A percentile compares a stretch with the other conserved stretches of the same genome.
Conservation (phyloP, 306 rosid genomes). For the Medicago arabica region DNA sequence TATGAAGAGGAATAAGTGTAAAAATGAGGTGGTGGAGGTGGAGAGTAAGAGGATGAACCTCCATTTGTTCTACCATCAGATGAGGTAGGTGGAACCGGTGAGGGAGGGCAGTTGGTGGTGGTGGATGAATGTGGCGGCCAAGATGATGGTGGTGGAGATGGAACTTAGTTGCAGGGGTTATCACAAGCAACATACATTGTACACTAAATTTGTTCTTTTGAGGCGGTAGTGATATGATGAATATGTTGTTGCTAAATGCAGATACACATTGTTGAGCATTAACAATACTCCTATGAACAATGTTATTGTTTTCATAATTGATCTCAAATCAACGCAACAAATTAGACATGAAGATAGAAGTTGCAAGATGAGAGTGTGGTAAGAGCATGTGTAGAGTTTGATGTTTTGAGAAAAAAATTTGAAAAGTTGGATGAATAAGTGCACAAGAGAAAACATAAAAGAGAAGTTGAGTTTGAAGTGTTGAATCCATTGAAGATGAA, state of each 20-base stretch:
- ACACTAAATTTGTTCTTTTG: slow-evolving; percentile 82
- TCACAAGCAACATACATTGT: slow-evolving; percentile 83
- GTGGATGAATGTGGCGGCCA: slow-evolving; percentile 43
- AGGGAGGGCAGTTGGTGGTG: slow-evolving; percentile 63
- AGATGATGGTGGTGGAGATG: slow-evolving; percentile 69
- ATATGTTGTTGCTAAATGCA: slow-evolving; percentile 25
- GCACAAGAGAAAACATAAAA: not conserved
- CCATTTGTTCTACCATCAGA: slow-evolving; percentile 32
- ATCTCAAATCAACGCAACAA: not conserved
- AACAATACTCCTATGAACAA: not conserved
- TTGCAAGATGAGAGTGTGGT: not conserved
- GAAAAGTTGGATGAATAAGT: slow-evolving; percentile 15
- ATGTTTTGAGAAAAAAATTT: not conserved
- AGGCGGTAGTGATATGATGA: slow-evolving; percentile 23
- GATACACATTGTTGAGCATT: slow-evolving; percentile 4
- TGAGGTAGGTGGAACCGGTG: slow-evolving; percentile 78
- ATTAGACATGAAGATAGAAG: not conserved
- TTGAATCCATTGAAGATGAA: too few relatives aligned
- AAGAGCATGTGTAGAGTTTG: slow-evolving; percentile 15
- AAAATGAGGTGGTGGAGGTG: slow-evolving; percentile 78
- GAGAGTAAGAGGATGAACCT: slow-evolving; percentile 51
- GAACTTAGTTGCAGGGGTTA: slow-evolving; percentile 66
- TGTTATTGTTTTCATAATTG: not conserved
- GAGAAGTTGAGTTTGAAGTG: too few relatives aligned
- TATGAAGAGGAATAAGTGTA: slow-evolving; percentile 58